Percentiles rank a stretch among this genome's conserved stretches.
Evolutionary conservation across 129 eudicot genomes (phyloP).

Genomic region (Flaveria bidentis): DNA sequence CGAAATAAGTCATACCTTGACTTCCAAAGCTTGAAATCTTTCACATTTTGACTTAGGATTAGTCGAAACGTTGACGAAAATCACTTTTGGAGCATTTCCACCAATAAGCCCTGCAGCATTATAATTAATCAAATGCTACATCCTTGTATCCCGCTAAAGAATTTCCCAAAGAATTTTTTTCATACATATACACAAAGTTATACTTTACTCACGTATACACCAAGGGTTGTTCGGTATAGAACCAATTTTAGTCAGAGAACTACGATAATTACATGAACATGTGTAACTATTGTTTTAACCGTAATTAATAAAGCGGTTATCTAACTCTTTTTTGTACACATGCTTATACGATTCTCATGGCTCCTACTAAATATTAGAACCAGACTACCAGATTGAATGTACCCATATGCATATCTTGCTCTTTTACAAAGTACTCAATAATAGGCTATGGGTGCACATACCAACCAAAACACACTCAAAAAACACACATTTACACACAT

Average conservation of each 20-base stretch:
- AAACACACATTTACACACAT: slow-evolving; percentile 4
- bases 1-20: slow-evolving; percentile 41
- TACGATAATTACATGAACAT: not conserved
- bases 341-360: not conserved
- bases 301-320: too few species aligned
- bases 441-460: not conserved
- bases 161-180: not conserved
- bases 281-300: not conserved
- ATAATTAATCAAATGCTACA: slow-evolving; percentile 18
- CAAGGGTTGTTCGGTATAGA: not conserved
- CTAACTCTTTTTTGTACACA: not conserved
- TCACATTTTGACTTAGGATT: slow-evolving; percentile 37
- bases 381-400: not conserved
- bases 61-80: slow-evolving; percentile 36
- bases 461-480: not conserved
- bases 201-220: not conserved
- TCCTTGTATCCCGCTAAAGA: not conserved
- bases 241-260: not conserved
- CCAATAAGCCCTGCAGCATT: slow-evolving; percentile 39
- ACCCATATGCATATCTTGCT: not conserved
- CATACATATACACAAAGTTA: not conserved
- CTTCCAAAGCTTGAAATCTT: slow-evolving; percentile 49
- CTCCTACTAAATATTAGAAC: too few species aligned
- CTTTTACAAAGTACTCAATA: not conserved
- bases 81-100: slow-evolving; percentile 42